These are phyloP conservation scores for Lolium rigidum DNA, from an alignment of 176 grass and related monocot species.

Conservation along the genomic window DNA sequence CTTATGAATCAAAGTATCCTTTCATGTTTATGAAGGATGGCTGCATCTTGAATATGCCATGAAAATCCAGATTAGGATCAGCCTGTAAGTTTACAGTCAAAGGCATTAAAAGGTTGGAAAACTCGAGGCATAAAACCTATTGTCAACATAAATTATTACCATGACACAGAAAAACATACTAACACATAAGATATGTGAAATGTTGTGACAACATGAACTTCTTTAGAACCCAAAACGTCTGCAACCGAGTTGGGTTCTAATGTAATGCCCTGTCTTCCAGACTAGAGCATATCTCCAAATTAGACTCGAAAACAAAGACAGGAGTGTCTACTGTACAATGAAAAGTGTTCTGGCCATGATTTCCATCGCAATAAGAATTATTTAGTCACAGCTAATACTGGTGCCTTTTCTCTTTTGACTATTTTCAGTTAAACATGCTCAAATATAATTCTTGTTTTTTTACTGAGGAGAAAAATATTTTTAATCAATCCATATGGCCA, in stretches of 20 bases:
- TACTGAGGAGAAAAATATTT: neutral
- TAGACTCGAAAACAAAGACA: slow-evolving; percentile 57
- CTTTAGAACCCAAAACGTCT: slow-evolving; percentile 79
- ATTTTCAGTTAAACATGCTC: neutral
- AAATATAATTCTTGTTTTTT: neutral
- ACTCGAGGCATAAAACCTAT: neutral
- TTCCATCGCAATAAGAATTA: neutral
- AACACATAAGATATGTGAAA: slow-evolving; percentile 91
- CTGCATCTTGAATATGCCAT: slow-evolving; percentile 90
- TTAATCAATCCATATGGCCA: neutral
- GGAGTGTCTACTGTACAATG: slow-evolving; percentile 60
- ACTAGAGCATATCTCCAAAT: slow-evolving; percentile 57
- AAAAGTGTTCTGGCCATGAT: slow-evolving; percentile 71
- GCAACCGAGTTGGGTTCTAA: slow-evolving; percentile 75
- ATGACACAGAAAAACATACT: slow-evolving; percentile 42
- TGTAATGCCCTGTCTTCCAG: slow-evolving; percentile 88
- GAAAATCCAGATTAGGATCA: slow-evolving; percentile 85
- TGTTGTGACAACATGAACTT: slow-evolving; percentile 76
- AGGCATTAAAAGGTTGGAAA: slow-evolving; percentile 24
- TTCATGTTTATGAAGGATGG: slow-evolving; percentile 35
- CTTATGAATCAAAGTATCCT: too few relatives aligned
- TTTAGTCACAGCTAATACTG: slow-evolving; percentile 1
- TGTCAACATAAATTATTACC: neutral
- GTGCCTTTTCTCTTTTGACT: neutral
- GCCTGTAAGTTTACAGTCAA: slow-evolving; percentile 54